These are phyloP conservation scores for Porodaedalea pini DNA, from an alignment of 1,284 basidiomycete species.

Conservation along the genomic window DNA sequence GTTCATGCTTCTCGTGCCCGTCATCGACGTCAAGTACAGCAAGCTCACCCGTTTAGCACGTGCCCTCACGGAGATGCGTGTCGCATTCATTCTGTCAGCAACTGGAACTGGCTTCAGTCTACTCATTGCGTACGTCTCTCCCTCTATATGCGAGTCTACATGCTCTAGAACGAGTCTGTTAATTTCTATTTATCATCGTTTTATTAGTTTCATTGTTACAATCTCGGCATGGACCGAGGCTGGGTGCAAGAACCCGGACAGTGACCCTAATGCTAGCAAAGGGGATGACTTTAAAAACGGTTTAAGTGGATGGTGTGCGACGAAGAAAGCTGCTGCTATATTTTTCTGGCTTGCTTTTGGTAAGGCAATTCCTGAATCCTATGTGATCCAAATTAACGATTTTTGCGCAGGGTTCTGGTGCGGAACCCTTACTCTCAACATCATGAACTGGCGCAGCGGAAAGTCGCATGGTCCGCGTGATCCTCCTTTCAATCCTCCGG, in stretches of 20 bases:
- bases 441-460: slow-evolving; percentile 72
- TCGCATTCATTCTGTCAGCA: slow-evolving; percentile 75
- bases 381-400: slow-evolving; percentile 12
- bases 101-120: slow-evolving; percentile 62
- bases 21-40: slow-evolving; percentile 84
- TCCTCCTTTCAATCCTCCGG: slow-evolving; percentile 61
- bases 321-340: slow-evolving; percentile 82
- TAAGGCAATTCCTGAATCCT: slow-evolving; percentile 29
- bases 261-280: slow-evolving; percentile 68
- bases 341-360: slow-evolving; percentile 86
- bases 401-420: slow-evolving; percentile 56
- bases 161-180: too few species aligned
- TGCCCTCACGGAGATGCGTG: slow-evolving; percentile 75
- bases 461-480: slow-evolving; percentile 59
- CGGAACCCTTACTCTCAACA: slow-evolving; percentile 55
- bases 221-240: slow-evolving; percentile 76
- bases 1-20: slow-evolving; percentile 73
- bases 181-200: slow-evolving; percentile 13
- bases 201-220: slow-evolving; percentile 60
- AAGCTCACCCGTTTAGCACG: slow-evolving; percentile 71
- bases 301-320: slow-evolving; percentile 78
- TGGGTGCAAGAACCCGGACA: slow-evolving; percentile 78
- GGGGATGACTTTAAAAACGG: slow-evolving; percentile 68
- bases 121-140: slow-evolving; percentile 64
- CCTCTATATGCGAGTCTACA: slow-evolving; percentile 8